Conservation (phyloP, 495 filamentous ascomycete genomes). For the Neurospora cerealis region DNA sequence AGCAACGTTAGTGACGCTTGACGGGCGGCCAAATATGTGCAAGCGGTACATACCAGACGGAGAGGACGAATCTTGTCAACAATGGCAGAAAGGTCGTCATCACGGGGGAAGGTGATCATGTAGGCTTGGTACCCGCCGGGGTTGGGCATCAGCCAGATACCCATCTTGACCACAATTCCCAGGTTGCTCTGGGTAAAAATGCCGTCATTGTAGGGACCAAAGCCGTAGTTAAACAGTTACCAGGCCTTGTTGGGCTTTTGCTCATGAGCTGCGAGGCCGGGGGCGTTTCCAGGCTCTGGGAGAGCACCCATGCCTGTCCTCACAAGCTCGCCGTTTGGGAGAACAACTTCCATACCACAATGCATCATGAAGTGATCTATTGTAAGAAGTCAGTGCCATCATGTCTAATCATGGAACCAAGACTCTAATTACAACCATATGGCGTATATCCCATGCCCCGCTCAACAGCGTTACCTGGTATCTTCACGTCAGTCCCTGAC, state of each 20-base stretch:
- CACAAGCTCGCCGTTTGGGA: slow-evolving; percentile 44
- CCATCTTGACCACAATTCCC: slow-evolving; percentile 52
- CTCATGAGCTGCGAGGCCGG: slow-evolving; percentile 26
- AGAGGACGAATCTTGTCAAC: slow-evolving; percentile 46
- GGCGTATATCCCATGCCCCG: slow-evolving; percentile 49
- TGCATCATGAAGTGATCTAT: slow-evolving; percentile 45
- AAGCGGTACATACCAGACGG: background rate
- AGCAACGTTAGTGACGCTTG: slow-evolving; percentile 38
- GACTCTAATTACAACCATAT: slow-evolving; percentile 5
- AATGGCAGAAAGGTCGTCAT: slow-evolving; percentile 39
- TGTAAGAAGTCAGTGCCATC: background rate
- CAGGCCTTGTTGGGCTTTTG: slow-evolving; percentile 26
- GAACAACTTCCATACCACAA: slow-evolving; percentile 46
- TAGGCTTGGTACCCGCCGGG: slow-evolving; percentile 40
- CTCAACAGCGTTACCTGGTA: slow-evolving; percentile 40
- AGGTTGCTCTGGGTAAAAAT: slow-evolving; percentile 49
- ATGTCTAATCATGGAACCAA: background rate
- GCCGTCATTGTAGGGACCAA: slow-evolving; percentile 46
- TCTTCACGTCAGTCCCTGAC: background rate
- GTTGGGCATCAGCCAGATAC: slow-evolving; percentile 44
- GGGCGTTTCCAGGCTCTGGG: slow-evolving; percentile 14
- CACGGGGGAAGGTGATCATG: slow-evolving; percentile 42
- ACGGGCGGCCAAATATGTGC: slow-evolving; percentile 29
- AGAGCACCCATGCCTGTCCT: slow-evolving; percentile 52
- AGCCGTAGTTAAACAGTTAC: slow-evolving; percentile 46